These are phyloP conservation scores for Lentinula aciculospora DNA, from an alignment of 768 basidiomycete genomes.

Conservation along the genomic window DNA sequence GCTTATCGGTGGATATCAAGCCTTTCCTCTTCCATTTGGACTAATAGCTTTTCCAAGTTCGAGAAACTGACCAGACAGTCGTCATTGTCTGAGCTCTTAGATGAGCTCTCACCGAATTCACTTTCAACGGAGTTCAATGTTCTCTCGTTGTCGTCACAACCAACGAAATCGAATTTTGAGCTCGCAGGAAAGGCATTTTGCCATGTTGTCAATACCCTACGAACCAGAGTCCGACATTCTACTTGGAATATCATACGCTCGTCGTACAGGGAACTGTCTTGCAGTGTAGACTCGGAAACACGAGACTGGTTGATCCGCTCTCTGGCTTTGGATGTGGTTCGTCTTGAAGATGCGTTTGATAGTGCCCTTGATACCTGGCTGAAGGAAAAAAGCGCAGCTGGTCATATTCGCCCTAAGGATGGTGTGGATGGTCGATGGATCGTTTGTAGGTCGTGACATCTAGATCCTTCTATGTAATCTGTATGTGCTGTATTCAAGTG, in stretches of 20 bases:
- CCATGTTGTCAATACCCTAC: slow-evolving; percentile 39
- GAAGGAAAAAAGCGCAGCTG: slow-evolving; percentile 29
- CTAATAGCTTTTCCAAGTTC: slow-evolving; percentile 48
- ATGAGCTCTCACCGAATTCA: slow-evolving; percentile 11
- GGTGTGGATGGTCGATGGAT: slow-evolving; percentile 56
- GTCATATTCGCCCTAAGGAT: slow-evolving; percentile 52
- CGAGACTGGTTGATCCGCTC: slow-evolving; percentile 42
- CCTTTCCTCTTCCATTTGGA: slow-evolving; percentile 47
- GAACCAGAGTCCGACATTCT: slow-evolving; percentile 43
- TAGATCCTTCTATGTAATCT: background rate
- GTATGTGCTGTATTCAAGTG: background rate
- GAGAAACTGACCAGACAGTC: slow-evolving; percentile 34
- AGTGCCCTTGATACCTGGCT: slow-evolving; percentile 49
- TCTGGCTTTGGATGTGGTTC: slow-evolving; percentile 37
- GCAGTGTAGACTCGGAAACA: slow-evolving; percentile 30
- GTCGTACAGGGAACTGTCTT: slow-evolving; percentile 58
- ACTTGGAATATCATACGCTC: slow-evolving; percentile 56
- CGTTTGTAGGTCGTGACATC: slow-evolving; percentile 26
- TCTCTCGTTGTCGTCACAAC: background rate
- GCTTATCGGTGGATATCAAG: slow-evolving; percentile 45
- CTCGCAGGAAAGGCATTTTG: slow-evolving; percentile 37
- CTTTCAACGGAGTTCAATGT: slow-evolving; percentile 5
- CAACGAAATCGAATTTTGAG: slow-evolving; percentile 4
- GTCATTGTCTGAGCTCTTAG: slow-evolving; percentile 16
- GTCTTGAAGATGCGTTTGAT: slow-evolving; percentile 15